These are phyloP conservation scores for Epipyxis sp. DNA, from an alignment of 108 stramenopile genomes.

Conservation along the genomic window DNA sequence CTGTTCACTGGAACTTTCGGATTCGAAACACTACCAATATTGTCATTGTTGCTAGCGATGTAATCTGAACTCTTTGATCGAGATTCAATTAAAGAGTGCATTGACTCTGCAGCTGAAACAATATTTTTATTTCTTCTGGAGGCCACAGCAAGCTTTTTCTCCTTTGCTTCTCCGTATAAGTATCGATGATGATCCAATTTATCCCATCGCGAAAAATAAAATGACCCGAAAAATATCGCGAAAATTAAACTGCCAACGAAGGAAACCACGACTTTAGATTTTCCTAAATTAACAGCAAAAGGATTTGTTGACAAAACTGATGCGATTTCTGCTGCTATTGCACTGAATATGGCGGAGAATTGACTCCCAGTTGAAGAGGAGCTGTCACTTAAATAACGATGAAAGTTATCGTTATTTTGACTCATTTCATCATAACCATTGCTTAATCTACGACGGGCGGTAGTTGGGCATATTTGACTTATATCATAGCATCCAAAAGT, in stretches of 20 bases:
- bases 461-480: not conserved
- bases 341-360: not conserved
- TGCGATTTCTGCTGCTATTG: not conserved
- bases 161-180: not conserved
- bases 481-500: conserved; percentile 8
- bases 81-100: too few species aligned
- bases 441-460: too few species aligned
- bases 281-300: not conserved
- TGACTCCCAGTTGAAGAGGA: not conserved
- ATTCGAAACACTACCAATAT: too few species aligned
- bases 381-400: not conserved
- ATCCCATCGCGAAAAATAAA: not conserved
- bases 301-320: not conserved
- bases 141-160: not conserved
- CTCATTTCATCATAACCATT: too few species aligned
- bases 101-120: too few species aligned
- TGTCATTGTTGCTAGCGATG: too few species aligned
- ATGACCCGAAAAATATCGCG: not conserved
- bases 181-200: not conserved
- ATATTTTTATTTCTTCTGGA: too few species aligned
- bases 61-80: too few species aligned
- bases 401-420: too few species aligned
- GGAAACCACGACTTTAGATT: not conserved
- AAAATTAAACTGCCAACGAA: not conserved
- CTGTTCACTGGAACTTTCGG: too few species aligned